Conservation (phyloP, 163 green algal species). For the Prototheca stagnorum region DNA sequence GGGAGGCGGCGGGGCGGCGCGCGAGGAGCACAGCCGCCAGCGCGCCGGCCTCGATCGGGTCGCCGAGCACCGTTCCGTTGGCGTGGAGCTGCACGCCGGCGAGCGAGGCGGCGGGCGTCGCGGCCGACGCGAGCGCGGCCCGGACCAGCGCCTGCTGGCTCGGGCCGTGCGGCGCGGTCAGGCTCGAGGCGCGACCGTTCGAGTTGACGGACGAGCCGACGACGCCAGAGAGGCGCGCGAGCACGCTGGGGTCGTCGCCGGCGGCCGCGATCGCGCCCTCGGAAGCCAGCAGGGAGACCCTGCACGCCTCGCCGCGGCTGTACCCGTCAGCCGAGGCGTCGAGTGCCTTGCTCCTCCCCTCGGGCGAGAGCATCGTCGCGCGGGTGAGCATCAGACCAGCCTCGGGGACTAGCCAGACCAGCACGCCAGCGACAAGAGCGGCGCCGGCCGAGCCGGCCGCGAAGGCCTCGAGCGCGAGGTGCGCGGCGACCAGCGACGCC, state of each 20-base stretch:
- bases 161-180: too few species aligned
- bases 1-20: constrained; percentile 4
- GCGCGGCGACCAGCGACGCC: constrained; percentile 54
- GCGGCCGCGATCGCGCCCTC: neutral
- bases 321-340: constrained; percentile 74
- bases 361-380: constrained; percentile 61
- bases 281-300: constrained; percentile 32
- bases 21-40: constrained; percentile 37
- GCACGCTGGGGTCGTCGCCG: constrained; percentile 5
- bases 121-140: constrained; percentile 14
- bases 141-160: constrained; percentile 52
- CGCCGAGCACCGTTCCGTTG: constrained; percentile 49
- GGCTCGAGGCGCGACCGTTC: constrained; percentile 68
- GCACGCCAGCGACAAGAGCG: too few species aligned
- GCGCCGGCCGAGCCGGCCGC: too few species aligned
- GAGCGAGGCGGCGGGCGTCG: constrained; percentile 16
- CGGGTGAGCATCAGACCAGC: constrained; percentile 34
- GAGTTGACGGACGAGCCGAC: constrained; percentile 58
- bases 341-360: constrained; percentile 80
- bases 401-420: too few species aligned
- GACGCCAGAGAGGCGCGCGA: too few species aligned
- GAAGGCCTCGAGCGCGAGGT: too few species aligned
- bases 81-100: constrained; percentile 45
- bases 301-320: constrained; percentile 50
- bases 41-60: constrained; percentile 71